A percentile compares a stretch with the other conserved stretches of the same genome.
phyloP scores from a whole-genome alignment of 257 asterid species.

The Nicotiana tabacum region DNA sequence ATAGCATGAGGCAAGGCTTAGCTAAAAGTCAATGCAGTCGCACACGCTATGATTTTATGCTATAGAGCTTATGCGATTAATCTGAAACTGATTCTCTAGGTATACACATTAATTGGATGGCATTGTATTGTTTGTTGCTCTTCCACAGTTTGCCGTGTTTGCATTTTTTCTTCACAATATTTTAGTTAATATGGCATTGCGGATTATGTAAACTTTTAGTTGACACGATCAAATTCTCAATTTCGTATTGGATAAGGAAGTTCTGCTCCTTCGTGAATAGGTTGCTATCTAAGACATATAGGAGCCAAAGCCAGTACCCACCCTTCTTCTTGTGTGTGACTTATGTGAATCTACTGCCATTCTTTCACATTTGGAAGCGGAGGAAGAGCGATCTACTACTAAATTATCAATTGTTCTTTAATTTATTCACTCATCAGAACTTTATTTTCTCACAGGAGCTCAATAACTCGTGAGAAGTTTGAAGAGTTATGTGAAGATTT shows the following conservation, averaged over 20 bases:
- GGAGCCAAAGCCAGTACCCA: neutral
- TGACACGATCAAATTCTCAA: neutral
- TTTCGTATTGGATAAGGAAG: neutral
- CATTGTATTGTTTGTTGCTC: neutral
- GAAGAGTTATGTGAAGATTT: slow-evolving; percentile 92
- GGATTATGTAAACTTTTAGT: neutral
- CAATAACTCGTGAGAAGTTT: slow-evolving; percentile 89
- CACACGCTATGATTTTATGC: neutral
- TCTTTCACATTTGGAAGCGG: slow-evolving; percentile 1
- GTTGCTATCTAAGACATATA: neutral
- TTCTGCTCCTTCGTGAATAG: neutral
- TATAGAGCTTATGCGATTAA: neutral
- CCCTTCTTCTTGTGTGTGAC: neutral
- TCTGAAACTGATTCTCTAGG: neutral
- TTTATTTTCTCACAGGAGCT: slow-evolving; percentile 52
- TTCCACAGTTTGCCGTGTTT: neutral
- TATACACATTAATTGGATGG: neutral
- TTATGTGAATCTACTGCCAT: neutral
- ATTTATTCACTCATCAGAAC: neutral
- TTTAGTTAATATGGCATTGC: neutral
- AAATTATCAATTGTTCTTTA: neutral
- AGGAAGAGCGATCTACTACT: neutral
- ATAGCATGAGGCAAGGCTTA: neutral
- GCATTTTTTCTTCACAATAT: neutral
- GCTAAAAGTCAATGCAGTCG: neutral